Evolutionary conservation across 1,139 yeast genomes (phyloP).

Genomic region (Candida mesenterica): DNA sequence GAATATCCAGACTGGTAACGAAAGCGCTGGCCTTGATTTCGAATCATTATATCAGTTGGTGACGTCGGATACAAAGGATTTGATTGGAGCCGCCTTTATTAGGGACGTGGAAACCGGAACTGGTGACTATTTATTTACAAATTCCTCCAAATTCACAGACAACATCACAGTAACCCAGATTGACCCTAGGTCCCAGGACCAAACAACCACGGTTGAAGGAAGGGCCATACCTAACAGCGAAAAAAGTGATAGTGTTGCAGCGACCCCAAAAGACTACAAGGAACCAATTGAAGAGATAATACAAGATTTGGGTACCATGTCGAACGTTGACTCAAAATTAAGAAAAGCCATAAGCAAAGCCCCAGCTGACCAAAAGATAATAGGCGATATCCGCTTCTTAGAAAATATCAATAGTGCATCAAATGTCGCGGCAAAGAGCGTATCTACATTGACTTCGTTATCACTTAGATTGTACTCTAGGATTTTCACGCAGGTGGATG

Average conservation of each 20-base stretch:
- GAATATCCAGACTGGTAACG: background rate
- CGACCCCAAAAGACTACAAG: slow-evolving; percentile 4
- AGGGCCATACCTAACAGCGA: too few relatives aligned
- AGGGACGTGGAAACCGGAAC: slow-evolving; percentile 25
- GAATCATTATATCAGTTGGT: slow-evolving; percentile 1
- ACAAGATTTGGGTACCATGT: slow-evolving; percentile 4
- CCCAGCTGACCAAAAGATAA: slow-evolving; percentile 12
- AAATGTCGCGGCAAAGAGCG: slow-evolving; percentile 15
- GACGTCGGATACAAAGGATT: background rate
- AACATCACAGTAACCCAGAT: background rate
- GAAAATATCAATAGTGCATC: slow-evolving; percentile 21
- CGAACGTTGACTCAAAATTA: slow-evolving; percentile 4
- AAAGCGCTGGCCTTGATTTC: background rate
- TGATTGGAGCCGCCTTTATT: slow-evolving; percentile 17
- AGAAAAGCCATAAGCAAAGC: background rate
- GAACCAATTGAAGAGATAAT: slow-evolving; percentile 17
- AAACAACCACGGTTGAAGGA: background rate
- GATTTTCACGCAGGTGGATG: slow-evolving; percentile 21
- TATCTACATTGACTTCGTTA: slow-evolving; percentile 20
- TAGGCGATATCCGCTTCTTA: slow-evolving; percentile 2
- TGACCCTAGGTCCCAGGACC: background rate
- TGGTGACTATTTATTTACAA: slow-evolving; percentile 24
- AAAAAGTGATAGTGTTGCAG: too few relatives aligned
- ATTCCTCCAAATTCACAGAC: slow-evolving; percentile 1
- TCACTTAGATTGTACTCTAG: slow-evolving; percentile 26